Evolutionary conservation across 2,329 filamentous ascomycete species (phyloP).

Genomic region (Verticillium alfalfae): DNA sequence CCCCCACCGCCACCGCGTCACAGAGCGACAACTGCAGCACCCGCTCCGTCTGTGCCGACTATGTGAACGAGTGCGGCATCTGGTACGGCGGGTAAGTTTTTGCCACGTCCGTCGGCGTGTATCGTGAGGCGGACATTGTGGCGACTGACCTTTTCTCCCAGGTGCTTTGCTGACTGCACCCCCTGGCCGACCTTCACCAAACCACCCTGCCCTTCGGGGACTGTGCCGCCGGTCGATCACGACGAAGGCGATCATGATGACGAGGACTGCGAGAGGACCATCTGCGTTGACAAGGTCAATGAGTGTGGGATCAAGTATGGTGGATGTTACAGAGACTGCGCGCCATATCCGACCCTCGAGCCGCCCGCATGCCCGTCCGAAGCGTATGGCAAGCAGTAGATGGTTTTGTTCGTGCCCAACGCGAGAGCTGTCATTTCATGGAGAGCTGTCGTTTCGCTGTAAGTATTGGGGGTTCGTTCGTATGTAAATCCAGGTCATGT

Average conservation of each 20-base stretch:
- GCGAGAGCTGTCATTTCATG: too few relatives aligned
- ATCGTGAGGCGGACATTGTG: neutral
- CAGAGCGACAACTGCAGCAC: slow-evolving; percentile 15
- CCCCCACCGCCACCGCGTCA: neutral
- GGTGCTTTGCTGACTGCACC: slow-evolving; percentile 8
- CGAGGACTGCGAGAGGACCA: neutral
- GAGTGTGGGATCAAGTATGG: slow-evolving; percentile 4
- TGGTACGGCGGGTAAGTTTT: slow-evolving; percentile 15
- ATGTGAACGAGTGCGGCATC: slow-evolving; percentile 11
- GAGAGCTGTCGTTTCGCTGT: too few relatives aligned
- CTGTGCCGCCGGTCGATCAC: neutral
- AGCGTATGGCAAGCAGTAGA: neutral
- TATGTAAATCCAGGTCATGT: too few relatives aligned
- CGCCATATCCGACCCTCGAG: neutral
- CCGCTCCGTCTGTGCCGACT: slow-evolving; percentile 15
- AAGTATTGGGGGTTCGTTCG: too few relatives aligned
- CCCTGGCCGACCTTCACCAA: slow-evolving; percentile 11
- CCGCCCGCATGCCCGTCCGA: slow-evolving; percentile 1
- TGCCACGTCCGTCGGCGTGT: neutral
- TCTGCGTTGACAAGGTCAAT: slow-evolving; percentile 6
- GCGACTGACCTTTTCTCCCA: neutral
- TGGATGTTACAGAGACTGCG: neutral
- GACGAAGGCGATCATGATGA: neutral
- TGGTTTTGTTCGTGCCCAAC: too few relatives aligned
- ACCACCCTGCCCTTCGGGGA: slow-evolving; percentile 9